Evolutionary conservation across 768 basidiomycete genomes (phyloP).

Genomic region (Phallus indusiatus): DNA sequence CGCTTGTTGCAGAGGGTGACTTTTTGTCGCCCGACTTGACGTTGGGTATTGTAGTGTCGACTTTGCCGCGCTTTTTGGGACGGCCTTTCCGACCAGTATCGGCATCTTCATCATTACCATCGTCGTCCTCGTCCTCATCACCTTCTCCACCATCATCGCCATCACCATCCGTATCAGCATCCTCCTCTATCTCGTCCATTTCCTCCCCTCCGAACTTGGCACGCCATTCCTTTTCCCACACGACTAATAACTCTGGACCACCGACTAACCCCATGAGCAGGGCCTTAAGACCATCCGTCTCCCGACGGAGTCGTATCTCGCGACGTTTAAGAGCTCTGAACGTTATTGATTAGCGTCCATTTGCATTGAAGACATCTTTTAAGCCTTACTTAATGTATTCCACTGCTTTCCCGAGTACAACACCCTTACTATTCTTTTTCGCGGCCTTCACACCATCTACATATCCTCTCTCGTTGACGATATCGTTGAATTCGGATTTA

Average conservation of each 20-base stretch:
- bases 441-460: conserved; percentile 91
- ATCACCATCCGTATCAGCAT: conserved; percentile 12
- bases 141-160: conserved; percentile 30
- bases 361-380: conserved; percentile 2
- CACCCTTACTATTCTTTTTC: conserved; percentile 84
- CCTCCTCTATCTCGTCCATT: conserved; percentile 43
- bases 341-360: conserved; percentile 9
- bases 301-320: conserved; percentile 58
- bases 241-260: conserved; percentile 56
- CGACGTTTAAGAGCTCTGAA: conserved; percentile 69
- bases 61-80: conserved; percentile 57
- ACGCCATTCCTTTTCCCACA: conserved; percentile 72
- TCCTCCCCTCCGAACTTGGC: conserved; percentile 70
- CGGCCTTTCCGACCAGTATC: conserved; percentile 30
- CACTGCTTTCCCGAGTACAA: conserved; percentile 81
- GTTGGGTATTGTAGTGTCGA: conserved; percentile 23
- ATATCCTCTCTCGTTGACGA: conserved; percentile 75
- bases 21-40: conserved; percentile 19
- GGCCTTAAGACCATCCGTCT: conserved; percentile 65
- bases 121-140: conserved; percentile 40
- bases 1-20: conserved; percentile 22
- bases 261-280: conserved; percentile 66
- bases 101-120: conserved; percentile 36
- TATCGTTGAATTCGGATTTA: conserved; percentile 30
- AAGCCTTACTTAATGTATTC: conserved; percentile 65